Evolutionary conservation across 1,139 yeast genomes (phyloP), one percentile per base, ranked within the genome.

Genomic region (Candida tetrigidarum): DNA sequence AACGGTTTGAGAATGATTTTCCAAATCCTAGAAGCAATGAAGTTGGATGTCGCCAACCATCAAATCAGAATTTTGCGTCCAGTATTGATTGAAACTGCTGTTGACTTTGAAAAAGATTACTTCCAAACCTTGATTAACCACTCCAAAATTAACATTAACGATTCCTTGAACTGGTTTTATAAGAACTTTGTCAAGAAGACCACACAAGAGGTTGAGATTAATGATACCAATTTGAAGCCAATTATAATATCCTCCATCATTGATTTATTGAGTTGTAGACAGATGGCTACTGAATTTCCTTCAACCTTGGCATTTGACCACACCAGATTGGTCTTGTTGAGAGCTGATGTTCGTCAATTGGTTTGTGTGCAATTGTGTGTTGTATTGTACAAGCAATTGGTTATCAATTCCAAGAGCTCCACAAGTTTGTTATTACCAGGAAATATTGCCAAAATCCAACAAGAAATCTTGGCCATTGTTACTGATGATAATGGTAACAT

Each of bases 21-120:
- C 63, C 87, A 88, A 52, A 87, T 92, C 48, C 71, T 92, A 54
- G 97, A 91, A 63, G 95, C 96, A n/a, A 91, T 92, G 96, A 92
- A 92, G 64, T 74, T 92, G 54, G 97, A 92, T 60, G 96, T 91
- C 45, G 97, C 97, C 15, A 92, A 92, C 65, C 97, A 92, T 63
- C 97, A 91, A 66, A 89, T 92, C 46, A 77, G 96, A 55, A 82
- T 90, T 22, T 71, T 91, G 47, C 78, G 97, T 57, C 96, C 96
- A 2, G 86, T 88, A 11, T 73, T 92, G 41, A 82, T 91, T 50
- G 93, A 90, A 57, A 87, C 96, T 25, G 96, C 97, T 1, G 86
- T 88, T n/a, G 93, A 88, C 54, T 89, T 92, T 59, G 98, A 92
- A 67, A 85, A 84, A 56, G 96, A 88, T 62, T 90, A 90, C 65